phyloP scores from a whole-genome alignment of 2,329 filamentous ascomycete species.

The Alternaria conjuncta region DNA sequence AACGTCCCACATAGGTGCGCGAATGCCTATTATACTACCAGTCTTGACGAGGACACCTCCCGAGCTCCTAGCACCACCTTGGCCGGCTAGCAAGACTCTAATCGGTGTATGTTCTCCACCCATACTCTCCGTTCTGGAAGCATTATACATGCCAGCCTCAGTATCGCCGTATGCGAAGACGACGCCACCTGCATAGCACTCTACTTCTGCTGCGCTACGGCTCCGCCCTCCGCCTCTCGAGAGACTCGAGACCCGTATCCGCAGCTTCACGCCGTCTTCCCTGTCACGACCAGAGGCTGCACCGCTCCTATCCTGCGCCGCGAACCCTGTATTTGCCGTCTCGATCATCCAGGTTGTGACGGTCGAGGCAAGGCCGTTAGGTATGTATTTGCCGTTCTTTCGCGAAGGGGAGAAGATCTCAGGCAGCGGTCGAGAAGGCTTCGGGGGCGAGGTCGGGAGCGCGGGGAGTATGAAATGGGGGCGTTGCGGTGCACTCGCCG shows the following conservation, averaged over 20 bases:
- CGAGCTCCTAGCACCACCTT: slow-evolving; percentile 26
- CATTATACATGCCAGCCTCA: slow-evolving; percentile 22
- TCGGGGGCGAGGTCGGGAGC: slow-evolving; percentile 34
- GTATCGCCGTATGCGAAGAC: slow-evolving; percentile 29
- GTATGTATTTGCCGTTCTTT: slow-evolving; percentile 57
- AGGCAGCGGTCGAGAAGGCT: slow-evolving; percentile 50
- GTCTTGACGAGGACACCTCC: slow-evolving; percentile 30
- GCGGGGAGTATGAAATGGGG: slow-evolving; percentile 50
- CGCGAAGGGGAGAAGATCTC: slow-evolving; percentile 62
- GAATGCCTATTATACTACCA: slow-evolving; percentile 43
- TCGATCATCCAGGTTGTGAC: slow-evolving; percentile 61
- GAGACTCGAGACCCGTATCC: slow-evolving; percentile 6
- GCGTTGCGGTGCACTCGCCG: slow-evolving; percentile 23
- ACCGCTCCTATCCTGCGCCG: slow-evolving; percentile 16
- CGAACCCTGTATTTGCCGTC: slow-evolving; percentile 32
- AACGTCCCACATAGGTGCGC: slow-evolving; percentile 52
- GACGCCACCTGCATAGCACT: slow-evolving; percentile 29
- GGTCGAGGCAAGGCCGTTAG: slow-evolving; percentile 57
- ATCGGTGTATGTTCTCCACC: slow-evolving; percentile 1
- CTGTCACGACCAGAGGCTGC: slow-evolving; percentile 24
- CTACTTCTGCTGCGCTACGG: slow-evolving; percentile 9
- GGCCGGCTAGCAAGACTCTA: slow-evolving; percentile 38
- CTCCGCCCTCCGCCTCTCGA: not conserved
- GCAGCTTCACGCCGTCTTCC: slow-evolving; percentile 36
- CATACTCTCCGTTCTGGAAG: slow-evolving; percentile 7